Conservation (phyloP, 2,329 filamentous ascomycete genomes). For the Talaromyces sp. region DNA sequence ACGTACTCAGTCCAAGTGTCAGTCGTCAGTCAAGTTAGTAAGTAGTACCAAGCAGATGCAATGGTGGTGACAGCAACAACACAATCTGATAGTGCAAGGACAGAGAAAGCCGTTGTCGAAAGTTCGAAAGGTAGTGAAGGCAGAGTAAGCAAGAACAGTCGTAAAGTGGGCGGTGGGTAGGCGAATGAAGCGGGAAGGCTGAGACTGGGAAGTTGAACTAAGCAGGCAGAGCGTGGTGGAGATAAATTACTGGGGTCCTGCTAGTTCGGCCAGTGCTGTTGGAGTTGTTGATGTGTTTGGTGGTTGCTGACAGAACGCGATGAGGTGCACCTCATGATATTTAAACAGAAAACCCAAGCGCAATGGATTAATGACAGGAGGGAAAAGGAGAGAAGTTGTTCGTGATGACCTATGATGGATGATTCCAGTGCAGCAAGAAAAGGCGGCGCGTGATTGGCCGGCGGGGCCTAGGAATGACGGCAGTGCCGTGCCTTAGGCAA, state of each 20-base stretch:
- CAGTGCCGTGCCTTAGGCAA: not conserved
- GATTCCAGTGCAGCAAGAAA: no score
- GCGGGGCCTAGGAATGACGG: not conserved
- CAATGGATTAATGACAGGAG: not conserved
- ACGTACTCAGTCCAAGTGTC: not conserved
- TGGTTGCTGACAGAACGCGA: not conserved
- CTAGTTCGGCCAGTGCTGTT: not conserved
- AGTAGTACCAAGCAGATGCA: not conserved
- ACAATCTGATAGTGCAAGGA: not conserved
- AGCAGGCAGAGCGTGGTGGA: constrained; percentile 9
- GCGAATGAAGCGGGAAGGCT: constrained; percentile 16
- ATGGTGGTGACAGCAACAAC: not conserved
- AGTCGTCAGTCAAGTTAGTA: not conserved
- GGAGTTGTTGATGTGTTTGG: not conserved
- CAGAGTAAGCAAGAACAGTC: not conserved
- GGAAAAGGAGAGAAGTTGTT: not conserved
- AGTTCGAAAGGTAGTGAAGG: not conserved
- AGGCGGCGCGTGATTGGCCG: not conserved
- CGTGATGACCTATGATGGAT: not conserved
- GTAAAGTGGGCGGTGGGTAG: constrained; percentile 22
- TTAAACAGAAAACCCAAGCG: not conserved
- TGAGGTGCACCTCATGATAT: not conserved
- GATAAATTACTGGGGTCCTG: constrained; percentile 4
- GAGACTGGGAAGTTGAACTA: constrained; percentile 7
- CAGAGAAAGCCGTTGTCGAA: not conserved